Evolutionary conservation across 768 basidiomycete genomes (phyloP).

Genomic region (Hypholoma fasciculare): DNA sequence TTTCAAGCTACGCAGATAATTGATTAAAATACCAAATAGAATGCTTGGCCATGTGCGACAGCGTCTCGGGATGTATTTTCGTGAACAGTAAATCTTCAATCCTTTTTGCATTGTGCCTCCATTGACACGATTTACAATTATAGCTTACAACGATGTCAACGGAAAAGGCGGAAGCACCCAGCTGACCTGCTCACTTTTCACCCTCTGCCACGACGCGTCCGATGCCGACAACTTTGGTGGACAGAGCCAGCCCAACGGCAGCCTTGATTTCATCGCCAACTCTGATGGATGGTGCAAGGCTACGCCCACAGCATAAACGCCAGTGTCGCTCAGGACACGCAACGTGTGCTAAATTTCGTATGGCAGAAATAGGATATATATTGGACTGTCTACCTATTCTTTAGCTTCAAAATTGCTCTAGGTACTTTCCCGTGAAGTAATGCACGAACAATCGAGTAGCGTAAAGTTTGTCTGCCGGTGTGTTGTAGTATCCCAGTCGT

Average conservation of each 20-base stretch:
- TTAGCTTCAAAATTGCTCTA: too few species aligned
- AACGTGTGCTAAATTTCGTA: too few species aligned
- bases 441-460: too few species aligned
- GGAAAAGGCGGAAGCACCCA: conserved; percentile 46
- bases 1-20: neutral
- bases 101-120: neutral
- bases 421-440: too few species aligned
- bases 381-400: too few species aligned
- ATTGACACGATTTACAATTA: neutral
- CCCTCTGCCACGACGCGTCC: conserved; percentile 32
- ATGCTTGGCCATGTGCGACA: conserved; percentile 46
- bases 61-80: conserved; percentile 39
- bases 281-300: conserved; percentile 44
- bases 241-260: conserved; percentile 41
- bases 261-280: conserved; percentile 37
- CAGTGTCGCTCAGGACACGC: too few species aligned
- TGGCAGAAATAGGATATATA: too few species aligned
- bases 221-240: conserved; percentile 43
- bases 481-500: too few species aligned
- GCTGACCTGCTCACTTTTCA: conserved; percentile 44
- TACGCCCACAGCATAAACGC: too few species aligned
- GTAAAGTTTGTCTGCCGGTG: too few species aligned
- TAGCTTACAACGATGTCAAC: conserved; percentile 47
- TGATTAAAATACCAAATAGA: conserved; percentile 22
- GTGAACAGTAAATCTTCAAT: conserved; percentile 36